These are phyloP conservation scores for Spiraea crenata DNA, from an alignment of 331 rosid species.

Conservation along the genomic window DNA sequence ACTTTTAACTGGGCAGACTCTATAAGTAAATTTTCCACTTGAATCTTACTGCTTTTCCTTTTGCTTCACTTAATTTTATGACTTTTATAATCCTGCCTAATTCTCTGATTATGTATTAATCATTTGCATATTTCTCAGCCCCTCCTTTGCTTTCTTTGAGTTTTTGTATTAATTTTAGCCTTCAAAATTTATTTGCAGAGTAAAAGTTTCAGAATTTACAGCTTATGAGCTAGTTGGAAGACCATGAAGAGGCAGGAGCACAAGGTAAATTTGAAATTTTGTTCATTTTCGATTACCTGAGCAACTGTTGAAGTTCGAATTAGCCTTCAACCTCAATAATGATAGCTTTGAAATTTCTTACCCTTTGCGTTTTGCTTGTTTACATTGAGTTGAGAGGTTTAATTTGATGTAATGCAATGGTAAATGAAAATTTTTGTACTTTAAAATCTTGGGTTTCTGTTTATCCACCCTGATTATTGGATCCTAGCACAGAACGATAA, in stretches of 20 bases:
- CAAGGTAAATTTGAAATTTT: slow-evolving; percentile 28
- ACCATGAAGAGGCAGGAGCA: slow-evolving; percentile 36
- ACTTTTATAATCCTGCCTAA: not conserved
- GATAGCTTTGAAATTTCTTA: not conserved
- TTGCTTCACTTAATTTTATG: too few species aligned
- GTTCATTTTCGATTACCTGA: not conserved
- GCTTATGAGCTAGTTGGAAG: not conserved
- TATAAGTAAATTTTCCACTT: not conserved
- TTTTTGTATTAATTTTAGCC: not conserved
- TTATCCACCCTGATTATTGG: not conserved
- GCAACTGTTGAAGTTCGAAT: not conserved
- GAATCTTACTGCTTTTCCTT: not conserved
- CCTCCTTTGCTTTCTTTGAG: not conserved
- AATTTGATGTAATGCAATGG: not conserved
- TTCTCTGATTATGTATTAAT: not conserved
- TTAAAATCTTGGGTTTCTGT: too few species aligned
- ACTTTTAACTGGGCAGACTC: not conserved
- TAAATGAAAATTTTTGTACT: too few species aligned
- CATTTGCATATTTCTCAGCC: slow-evolving; percentile 5
- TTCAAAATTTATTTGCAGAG: not conserved
- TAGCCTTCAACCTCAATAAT: too few species aligned
- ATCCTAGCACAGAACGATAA: not conserved
- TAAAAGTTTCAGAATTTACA: not conserved
- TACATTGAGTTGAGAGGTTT: not conserved
- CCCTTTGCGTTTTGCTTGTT: not conserved